Evolutionary conservation across 2,329 filamentous ascomycete species (phyloP).

Genomic region (Paraconiothyrium brasiliense): DNA sequence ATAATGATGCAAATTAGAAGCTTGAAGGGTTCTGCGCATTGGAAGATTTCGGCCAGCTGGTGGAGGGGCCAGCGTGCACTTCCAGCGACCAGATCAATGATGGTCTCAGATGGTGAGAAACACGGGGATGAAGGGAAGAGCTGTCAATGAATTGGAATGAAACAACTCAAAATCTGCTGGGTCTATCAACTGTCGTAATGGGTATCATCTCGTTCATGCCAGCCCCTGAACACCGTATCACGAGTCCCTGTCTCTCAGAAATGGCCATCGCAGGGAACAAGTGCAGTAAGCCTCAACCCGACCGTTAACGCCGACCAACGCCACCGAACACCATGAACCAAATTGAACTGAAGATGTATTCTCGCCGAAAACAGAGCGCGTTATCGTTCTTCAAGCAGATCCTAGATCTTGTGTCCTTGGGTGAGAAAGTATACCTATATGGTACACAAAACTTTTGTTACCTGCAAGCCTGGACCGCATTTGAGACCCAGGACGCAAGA

Average conservation of each 20-base stretch:
- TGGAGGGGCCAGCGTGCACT: background rate
- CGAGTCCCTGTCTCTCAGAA: background rate
- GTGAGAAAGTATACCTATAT: background rate
- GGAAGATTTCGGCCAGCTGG: background rate
- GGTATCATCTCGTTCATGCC: background rate
- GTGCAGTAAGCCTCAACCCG: background rate
- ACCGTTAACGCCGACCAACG: too few relatives aligned
- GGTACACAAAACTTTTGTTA: background rate
- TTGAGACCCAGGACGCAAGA: background rate
- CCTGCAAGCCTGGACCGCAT: background rate
- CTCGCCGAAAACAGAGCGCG: background rate
- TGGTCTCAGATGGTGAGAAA: background rate
- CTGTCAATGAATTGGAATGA: background rate
- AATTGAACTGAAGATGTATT: background rate
- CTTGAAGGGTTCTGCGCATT: background rate
- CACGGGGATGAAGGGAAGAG: background rate
- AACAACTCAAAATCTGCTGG: background rate
- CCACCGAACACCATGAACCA: background rate
- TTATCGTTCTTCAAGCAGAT: background rate
- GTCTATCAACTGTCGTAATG: conserved; percentile 6
- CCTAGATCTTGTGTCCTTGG: background rate
- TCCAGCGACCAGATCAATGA: background rate
- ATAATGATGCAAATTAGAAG: too few relatives aligned
- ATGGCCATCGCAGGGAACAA: background rate
- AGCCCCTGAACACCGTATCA: background rate